Base-by-base conservation (phyloP, 495 filamentous ascomycete genomes). In the Lophiotrema nucula region DNA sequence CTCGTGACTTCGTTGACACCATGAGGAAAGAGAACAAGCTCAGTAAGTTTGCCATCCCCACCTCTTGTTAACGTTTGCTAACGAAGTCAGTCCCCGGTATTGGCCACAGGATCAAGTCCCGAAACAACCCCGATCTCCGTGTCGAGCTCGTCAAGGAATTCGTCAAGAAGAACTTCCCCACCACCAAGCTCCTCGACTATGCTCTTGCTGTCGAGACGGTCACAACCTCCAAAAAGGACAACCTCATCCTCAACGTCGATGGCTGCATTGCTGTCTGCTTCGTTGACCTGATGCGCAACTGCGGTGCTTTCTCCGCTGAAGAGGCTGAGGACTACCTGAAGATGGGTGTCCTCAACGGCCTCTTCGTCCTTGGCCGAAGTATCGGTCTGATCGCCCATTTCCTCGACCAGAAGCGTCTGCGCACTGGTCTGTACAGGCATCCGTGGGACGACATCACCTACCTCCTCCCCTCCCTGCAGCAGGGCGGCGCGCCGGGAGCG, bases 1-100 rank as follows among this genome's bases (percentile, higher is more conserved):
- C 93, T 33, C 90, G 93, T 82, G 93, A 98, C 76, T 97, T 98
- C 72, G 93, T 98, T 53, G 93, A 98, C 78, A 88, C 79, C 61
- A 97, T 97, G 92, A 84, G 93, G 73, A 97, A 97, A 82, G 89
- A 93, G 77, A 98, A 98, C 84, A 97, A 97, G 83, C 89, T 98
- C 54, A 98, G 84, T 87, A 79, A 68, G 83, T 81, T 10, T 23
- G n/a, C n/a, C n/a, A n/a, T n/a, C n/a, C n/a, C n/a, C n/a, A n/a
- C n/a, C n/a, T n/a, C n/a, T n/a, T n/a, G n/a, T n/a, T n/a, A n/a
- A n/a, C n/a, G n/a, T n/a, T n/a, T 13, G 8, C 75, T 80, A 69
- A 81, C 64, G 18, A 31, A 35, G 11, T 6, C 31, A 87, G 84
- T 98, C 65, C 93, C 93, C 58, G 93, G 93, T 81, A 98, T 98